A percentile compares a stretch with the other conserved stretches of the same genome.
Evolutionary conservation across 148 eudicot species (phyloP).

Genomic region (Gaultheria prostrata): DNA sequence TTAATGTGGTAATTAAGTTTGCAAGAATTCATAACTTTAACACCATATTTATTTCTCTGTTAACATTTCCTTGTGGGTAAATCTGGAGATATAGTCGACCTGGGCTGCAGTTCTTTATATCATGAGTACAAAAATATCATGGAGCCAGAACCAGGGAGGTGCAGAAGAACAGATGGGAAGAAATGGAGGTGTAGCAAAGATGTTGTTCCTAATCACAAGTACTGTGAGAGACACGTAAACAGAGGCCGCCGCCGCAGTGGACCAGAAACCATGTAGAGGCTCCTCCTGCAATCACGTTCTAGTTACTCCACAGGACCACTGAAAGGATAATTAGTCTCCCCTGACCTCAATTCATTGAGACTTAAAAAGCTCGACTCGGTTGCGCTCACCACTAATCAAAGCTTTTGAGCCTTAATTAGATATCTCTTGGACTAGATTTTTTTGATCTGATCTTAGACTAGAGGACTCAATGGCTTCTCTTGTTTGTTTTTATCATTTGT

Average conservation of each 20-base stretch:
- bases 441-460: too few species aligned
- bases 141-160: slow-evolving; percentile 33
- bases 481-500: too few species aligned
- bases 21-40: neutral
- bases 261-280: neutral
- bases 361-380: neutral
- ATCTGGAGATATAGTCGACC: neutral
- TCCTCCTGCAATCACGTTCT: neutral
- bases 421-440: too few species aligned
- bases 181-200: slow-evolving; percentile 33
- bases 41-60: neutral
- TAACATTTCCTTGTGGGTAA: neutral
- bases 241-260: slow-evolving; percentile 18
- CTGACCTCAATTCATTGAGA: neutral
- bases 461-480: too few species aligned
- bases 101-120: slow-evolving; percentile 13
- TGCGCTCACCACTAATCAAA: too few species aligned
- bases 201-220: slow-evolving; percentile 26
- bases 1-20: neutral
- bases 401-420: too few species aligned
- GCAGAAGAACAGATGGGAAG: slow-evolving; percentile 38
- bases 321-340: neutral
- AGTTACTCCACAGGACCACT: neutral
- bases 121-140: slow-evolving; percentile 13
- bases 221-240: slow-evolving; percentile 24